Evolutionary conservation across 768 basidiomycete species (phyloP), one percentile per base, ranked within the genome.

Genomic region (Gloeopeniophorella convolvens): DNA sequence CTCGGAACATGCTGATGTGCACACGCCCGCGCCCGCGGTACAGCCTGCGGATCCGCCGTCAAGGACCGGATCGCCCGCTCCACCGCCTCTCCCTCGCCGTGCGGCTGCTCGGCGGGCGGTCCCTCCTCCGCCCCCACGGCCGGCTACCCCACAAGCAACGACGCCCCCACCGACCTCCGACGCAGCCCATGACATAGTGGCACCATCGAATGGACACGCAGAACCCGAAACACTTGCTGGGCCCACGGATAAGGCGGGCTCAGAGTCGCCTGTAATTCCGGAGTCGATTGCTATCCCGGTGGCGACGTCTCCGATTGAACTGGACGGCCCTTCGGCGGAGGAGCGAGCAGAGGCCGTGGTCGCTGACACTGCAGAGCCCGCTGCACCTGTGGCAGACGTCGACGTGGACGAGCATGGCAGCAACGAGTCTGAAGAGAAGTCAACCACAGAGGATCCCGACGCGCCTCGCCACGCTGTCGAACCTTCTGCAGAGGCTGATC

Each of bases 71-170:
- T 72, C 73, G 4, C 73, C 76, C 40, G 67, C 61, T 3, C 67
- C 69, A 5, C 84, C 85, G 0, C 85, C 84, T 2, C 63, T 88
- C 20, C 85, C 85, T 0, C 72, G 81, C 34, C 70, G 85, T 37
- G 85, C 85, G 0, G 75, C 82, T 41, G 78, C 75, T 1, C 72
- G 85, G 18, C 59, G 73, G 11, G 67, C 72, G 10, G 50, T 45
- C 55, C 45, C 26, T 11, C 54, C 52, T 1, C 52, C 28, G 8
- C 56, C 52, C 11, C 30, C 44, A 15, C 44, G 28, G 1, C 35
- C 47, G 6, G 28, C 23, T 26, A 28, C 3, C 11, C 40, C 44
- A 35, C 15, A 28, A 1, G 48, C 44, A 1, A 18, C 37, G 20
- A 18, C 28, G 28, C 45, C 41, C 12, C 6, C 24, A 23, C 26